These are phyloP conservation scores for Aleurites moluccanus DNA, from an alignment of 441 rosid genomes.

Conservation along the genomic window DNA sequence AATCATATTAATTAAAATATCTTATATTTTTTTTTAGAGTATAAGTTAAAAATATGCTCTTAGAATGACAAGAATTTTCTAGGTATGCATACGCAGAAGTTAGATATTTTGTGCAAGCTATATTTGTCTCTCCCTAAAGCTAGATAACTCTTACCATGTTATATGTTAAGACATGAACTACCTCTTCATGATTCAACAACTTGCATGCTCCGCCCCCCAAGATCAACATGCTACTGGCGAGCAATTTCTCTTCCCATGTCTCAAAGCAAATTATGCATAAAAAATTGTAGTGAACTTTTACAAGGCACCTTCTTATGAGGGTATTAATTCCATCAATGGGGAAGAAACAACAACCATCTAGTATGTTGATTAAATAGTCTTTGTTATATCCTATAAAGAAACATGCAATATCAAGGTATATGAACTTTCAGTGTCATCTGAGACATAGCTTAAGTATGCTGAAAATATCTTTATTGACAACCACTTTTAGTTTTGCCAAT, in stretches of 20 bases:
- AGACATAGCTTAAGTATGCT: constrained; percentile 11
- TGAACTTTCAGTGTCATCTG: constrained; percentile 6
- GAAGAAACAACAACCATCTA: constrained; percentile 20
- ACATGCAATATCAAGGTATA: constrained; percentile 32
- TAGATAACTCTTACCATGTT: constrained; percentile 28
- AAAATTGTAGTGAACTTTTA: not conserved
- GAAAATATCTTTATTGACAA: not conserved
- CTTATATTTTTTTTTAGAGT: no score
- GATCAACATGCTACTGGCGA: constrained; percentile 28
- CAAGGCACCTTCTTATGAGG: constrained; percentile 22
- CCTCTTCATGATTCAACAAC: constrained; percentile 37
- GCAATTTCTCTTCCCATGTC: constrained; percentile 55
- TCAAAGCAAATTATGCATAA: constrained; percentile 35
- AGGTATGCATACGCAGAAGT: no score
- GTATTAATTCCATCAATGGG: constrained; percentile 19
- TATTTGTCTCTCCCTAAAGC: no score
- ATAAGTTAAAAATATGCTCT: no score
- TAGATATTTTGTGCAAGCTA: not conserved
- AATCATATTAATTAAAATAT: no score
- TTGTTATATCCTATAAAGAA: constrained; percentile 24
- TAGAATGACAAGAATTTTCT: no score
- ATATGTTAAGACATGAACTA: constrained; percentile 9
- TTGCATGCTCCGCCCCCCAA: constrained; percentile 48
- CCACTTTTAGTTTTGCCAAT: constrained; percentile 4
- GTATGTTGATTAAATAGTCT: constrained; percentile 14